These are phyloP conservation scores for Dillenia turbinata DNA, from an alignment of 164 flowering plant genomes.

Conservation along the genomic window DNA sequence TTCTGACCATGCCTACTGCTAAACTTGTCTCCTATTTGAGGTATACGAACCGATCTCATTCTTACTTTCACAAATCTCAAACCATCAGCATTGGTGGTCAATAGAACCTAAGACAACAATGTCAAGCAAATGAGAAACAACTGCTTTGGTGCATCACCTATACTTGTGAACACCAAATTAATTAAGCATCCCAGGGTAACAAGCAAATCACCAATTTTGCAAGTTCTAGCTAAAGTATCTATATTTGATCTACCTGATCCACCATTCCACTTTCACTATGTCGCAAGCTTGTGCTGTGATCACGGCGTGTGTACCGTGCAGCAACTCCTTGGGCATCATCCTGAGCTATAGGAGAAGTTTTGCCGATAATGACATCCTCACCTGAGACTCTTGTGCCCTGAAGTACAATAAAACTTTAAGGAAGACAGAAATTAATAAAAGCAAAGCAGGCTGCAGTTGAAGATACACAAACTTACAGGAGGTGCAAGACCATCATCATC, in stretches of 20 bases:
- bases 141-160: too few species aligned
- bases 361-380: conserved; percentile 98
- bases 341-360: conserved; percentile 87
- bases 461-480: conserved; percentile 51
- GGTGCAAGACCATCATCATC: conserved; percentile 99
- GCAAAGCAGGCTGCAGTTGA: conserved; percentile 6
- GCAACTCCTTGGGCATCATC: conserved; percentile 88
- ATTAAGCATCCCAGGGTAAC: too few species aligned
- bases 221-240: too few species aligned
- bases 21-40: conserved; percentile 97
- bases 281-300: conserved; percentile 92
- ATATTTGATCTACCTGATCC: conserved; percentile 56
- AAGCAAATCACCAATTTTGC: too few species aligned
- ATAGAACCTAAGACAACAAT: conserved; percentile 42
- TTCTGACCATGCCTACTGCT: conserved; percentile 94
- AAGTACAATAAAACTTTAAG: too few species aligned
- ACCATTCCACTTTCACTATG: conserved; percentile 98
- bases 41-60: conserved; percentile 87
- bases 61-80: conserved; percentile 93
- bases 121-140: too few species aligned
- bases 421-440: too few species aligned
- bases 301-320: conserved; percentile 75
- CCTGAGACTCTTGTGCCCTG: conserved; percentile 92
- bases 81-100: conserved; percentile 98
- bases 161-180: too few species aligned